Conservation (phyloP, 345 rosid genomes). For the Hevea brasiliensis region DNA sequence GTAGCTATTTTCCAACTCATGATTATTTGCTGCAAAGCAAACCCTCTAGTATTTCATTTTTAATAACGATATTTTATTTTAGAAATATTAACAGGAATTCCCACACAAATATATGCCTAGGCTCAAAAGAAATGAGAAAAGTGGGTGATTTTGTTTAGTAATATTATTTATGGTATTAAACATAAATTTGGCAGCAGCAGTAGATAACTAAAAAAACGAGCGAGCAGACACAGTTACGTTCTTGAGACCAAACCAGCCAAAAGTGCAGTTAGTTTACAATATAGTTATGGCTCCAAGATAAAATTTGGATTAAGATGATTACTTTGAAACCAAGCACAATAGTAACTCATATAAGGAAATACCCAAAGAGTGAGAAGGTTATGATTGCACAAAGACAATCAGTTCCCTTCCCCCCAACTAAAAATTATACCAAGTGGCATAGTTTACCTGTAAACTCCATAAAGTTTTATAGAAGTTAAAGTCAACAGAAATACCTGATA, state of each 20-base stretch:
- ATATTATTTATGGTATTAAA: no score
- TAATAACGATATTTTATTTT: neutral
- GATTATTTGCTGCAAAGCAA: neutral
- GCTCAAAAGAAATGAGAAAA: neutral
- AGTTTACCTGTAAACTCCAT: constrained; percentile 93
- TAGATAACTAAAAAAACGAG: neutral
- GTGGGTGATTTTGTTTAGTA: no score
- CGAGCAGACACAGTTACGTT: neutral
- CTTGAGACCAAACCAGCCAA: neutral
- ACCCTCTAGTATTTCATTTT: neutral
- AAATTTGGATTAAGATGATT: neutral
- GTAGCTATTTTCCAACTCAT: neutral
- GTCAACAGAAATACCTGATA: constrained; percentile 78
- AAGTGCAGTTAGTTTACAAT: neutral
- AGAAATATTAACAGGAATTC: neutral
- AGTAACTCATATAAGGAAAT: neutral
- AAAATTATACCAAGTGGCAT: constrained; percentile 5
- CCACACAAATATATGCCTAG: neutral
- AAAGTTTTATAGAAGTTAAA: constrained; percentile 95
- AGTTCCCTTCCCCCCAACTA: neutral
- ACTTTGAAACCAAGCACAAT: neutral
- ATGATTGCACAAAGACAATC: neutral
- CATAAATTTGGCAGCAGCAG: neutral
- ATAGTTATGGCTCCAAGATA: neutral
- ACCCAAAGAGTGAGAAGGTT: neutral